phyloP scores from a whole-genome alignment of 176 grass and related monocot species.

The Juncus inflexus region DNA sequence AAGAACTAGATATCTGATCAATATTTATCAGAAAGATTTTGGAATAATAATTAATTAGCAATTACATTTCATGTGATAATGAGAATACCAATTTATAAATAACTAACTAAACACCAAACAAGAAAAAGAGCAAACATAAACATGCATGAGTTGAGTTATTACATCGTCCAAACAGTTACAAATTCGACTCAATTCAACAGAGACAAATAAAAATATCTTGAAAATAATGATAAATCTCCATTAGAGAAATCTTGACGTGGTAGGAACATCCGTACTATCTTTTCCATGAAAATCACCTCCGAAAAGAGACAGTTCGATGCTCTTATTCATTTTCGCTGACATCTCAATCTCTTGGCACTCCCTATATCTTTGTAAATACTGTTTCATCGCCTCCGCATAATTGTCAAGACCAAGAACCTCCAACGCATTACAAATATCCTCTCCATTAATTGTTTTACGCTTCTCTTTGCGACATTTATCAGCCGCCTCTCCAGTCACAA shows the following conservation, averaged over 20 bases:
- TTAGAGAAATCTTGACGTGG: slow-evolving; percentile 6
- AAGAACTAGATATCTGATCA: no score
- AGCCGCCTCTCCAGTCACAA: slow-evolving; percentile 67
- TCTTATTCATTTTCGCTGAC: slow-evolving; percentile 16
- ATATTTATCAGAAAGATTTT: no score
- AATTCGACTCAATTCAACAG: background rate
- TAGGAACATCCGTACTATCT: background rate
- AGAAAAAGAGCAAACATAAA: background rate
- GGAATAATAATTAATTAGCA: no score
- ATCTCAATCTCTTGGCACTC: slow-evolving; percentile 44
- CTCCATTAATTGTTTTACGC: slow-evolving; percentile 73
- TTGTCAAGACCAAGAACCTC: slow-evolving; percentile 59
- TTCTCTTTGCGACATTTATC: slow-evolving; percentile 58
- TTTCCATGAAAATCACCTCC: slow-evolving; percentile 14
- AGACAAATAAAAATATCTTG: background rate
- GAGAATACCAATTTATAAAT: no score
- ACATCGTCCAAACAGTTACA: background rate
- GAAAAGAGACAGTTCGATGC: slow-evolving; percentile 46
- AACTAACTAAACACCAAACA: no score
- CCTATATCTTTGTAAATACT: slow-evolving; percentile 66
- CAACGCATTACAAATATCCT: slow-evolving; percentile 69
- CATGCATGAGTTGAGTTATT: background rate
- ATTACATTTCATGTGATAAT: no score
- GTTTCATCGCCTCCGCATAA: slow-evolving; percentile 64
- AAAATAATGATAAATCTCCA: background rate